Evolutionary conservation across 352 stramenopile genomes (phyloP).

Genomic region (Pythium sukuiense): DNA sequence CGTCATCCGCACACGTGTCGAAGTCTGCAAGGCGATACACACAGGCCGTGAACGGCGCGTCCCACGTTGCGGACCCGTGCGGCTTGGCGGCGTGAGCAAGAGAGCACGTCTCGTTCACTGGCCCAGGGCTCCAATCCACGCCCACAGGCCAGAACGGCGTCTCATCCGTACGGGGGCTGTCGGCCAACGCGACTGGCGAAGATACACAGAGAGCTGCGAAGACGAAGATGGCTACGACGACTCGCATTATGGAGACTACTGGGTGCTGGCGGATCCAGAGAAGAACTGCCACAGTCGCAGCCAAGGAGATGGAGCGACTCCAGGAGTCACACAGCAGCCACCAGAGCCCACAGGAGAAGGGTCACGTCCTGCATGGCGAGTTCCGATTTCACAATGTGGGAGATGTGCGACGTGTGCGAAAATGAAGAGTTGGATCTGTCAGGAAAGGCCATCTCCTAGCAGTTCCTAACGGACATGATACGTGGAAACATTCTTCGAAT

Average conservation of each 20-base stretch:
- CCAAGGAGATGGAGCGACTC: neutral
- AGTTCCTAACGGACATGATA: neutral
- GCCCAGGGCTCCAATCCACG: slow-evolving; percentile 14
- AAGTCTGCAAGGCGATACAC: slow-evolving; percentile 22
- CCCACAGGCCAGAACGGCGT: slow-evolving; percentile 19
- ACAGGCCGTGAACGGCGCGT: slow-evolving; percentile 17
- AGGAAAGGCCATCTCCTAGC: neutral
- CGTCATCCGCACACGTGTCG: slow-evolving; percentile 21
- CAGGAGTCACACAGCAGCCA: no score
- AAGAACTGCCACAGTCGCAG: neutral
- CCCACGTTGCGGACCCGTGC: slow-evolving; percentile 11
- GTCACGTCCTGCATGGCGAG: neutral
- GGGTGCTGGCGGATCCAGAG: neutral
- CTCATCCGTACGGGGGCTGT: slow-evolving; percentile 23
- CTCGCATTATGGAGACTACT: neutral
- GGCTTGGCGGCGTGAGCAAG: slow-evolving; percentile 5
- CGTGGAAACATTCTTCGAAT: neutral
- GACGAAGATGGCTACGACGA: neutral
- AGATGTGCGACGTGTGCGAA: slow-evolving; percentile 4
- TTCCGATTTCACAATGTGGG: neutral
- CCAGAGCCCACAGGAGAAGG: no score
- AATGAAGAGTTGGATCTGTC: neutral
- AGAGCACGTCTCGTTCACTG: slow-evolving; percentile 11
- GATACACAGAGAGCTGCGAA: neutral
- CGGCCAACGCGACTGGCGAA: neutral